Evolutionary conservation across 345 rosid genomes (phyloP).

Genomic region (Citrus australasica): DNA sequence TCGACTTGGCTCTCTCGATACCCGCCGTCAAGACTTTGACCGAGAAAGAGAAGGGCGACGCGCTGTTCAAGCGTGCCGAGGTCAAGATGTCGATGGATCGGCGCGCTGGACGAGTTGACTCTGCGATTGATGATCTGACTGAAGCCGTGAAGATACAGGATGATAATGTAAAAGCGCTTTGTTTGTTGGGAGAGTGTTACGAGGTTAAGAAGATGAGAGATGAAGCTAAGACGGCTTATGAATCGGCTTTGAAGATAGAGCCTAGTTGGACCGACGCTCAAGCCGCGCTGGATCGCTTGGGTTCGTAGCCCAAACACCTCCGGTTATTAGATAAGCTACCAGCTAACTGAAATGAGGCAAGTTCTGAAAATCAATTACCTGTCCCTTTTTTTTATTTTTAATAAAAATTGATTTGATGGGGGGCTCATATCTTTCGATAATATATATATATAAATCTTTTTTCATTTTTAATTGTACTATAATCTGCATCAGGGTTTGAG

Average conservation of each 20-base stretch:
- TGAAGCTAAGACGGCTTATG: constrained; percentile 44
- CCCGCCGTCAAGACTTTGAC: constrained; percentile 45
- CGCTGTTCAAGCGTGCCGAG: constrained; percentile 59
- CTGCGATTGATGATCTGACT: constrained; percentile 46
- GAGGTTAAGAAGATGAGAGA: constrained; percentile 45
- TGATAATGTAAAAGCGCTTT: constrained; percentile 34
- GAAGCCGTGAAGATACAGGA: constrained; percentile 31
- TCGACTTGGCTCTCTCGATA: constrained; percentile 55
- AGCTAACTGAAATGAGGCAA: too few relatives aligned
- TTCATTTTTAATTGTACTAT: too few relatives aligned
- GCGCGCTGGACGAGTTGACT: constrained; percentile 32
- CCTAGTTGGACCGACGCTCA: constrained; percentile 29
- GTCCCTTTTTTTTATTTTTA: too few relatives aligned
- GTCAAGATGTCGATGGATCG: constrained; percentile 36
- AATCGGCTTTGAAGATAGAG: constrained; percentile 40
- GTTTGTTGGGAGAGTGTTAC: constrained; percentile 56
- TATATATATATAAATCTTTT: too few relatives aligned
- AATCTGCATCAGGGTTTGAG: too few relatives aligned
- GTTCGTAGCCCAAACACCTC: neutral
- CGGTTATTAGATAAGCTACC: too few relatives aligned
- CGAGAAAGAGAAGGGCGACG: constrained; percentile 49
- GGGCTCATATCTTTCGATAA: too few relatives aligned
- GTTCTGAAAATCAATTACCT: too few relatives aligned
- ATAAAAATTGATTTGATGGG: too few relatives aligned
- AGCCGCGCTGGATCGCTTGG: constrained; percentile 39